Conservation (phyloP, 2,329 filamentous ascomycete species). For the Plenodomus lindquistii region DNA sequence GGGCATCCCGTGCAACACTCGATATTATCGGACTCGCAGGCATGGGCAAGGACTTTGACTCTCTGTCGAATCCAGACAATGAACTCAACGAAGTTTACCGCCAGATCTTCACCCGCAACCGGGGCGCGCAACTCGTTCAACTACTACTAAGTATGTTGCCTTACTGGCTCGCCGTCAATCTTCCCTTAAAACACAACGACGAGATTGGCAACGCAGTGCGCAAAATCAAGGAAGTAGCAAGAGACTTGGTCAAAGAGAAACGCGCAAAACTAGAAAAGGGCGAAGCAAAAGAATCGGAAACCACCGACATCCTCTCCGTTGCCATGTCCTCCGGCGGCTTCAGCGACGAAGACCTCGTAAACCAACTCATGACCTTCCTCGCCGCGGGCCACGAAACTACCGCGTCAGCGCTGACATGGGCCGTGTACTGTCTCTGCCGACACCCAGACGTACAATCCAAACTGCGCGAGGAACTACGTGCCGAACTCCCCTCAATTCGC, state of each 20-base stretch:
- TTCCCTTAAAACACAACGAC: constrained; percentile 73
- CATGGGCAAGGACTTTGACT: constrained; percentile 60
- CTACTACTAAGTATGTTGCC: constrained; percentile 67
- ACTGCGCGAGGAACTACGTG: constrained; percentile 56
- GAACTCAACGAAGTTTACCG: constrained; percentile 58
- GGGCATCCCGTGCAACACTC: constrained; percentile 57
- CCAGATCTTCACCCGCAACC: constrained; percentile 54
- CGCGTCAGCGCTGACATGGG: constrained; percentile 58
- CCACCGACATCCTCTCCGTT: constrained; percentile 77
- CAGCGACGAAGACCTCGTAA: constrained; percentile 76
- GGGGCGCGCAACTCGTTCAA: constrained; percentile 59
- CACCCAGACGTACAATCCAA: constrained; percentile 54
- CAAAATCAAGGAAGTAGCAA: constrained; percentile 62
- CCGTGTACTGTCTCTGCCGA: constrained; percentile 56
- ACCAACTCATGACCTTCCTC: constrained; percentile 90
- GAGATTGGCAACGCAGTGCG: constrained; percentile 42
- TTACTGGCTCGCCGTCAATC: constrained; percentile 59
- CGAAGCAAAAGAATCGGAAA: constrained; percentile 48
- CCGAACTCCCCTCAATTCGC: constrained; percentile 49
- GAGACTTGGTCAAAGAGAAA: constrained; percentile 72
- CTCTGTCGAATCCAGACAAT: constrained; percentile 55
- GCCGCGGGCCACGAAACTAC: constrained; percentile 68
- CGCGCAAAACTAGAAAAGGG: constrained; percentile 58
- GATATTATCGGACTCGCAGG: constrained; percentile 63
- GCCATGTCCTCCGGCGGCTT: constrained; percentile 77